A percentile compares a stretch with the other conserved stretches of the same genome.
Evolutionary conservation across 495 filamentous ascomycete genomes (phyloP).

Genomic region (Friedmanniomyces endolithicus): DNA sequence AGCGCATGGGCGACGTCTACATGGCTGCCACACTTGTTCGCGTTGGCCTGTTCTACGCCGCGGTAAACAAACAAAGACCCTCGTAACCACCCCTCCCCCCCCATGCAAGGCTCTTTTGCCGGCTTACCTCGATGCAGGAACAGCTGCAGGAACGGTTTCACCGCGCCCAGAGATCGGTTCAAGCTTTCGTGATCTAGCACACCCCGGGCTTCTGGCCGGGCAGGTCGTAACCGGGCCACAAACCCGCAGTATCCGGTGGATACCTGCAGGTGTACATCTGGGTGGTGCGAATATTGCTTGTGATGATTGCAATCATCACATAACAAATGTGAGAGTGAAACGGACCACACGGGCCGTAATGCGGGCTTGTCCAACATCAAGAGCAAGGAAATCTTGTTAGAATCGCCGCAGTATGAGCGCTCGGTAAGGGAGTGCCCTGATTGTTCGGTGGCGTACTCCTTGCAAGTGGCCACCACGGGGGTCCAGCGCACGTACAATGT

Average conservation of each 20-base stretch:
- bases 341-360: neutral
- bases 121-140: neutral
- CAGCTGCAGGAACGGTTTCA: neutral
- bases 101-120: neutral
- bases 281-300: constrained; percentile 3
- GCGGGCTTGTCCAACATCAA: neutral
- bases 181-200: constrained; percentile 5
- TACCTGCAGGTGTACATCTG: constrained; percentile 1
- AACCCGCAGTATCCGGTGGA: neutral
- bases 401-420: neutral
- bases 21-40: constrained; percentile 13
- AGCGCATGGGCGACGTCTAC: constrained; percentile 3
- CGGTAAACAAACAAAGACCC: neutral
- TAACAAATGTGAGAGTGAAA: neutral
- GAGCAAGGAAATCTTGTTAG: neutral
- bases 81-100: neutral
- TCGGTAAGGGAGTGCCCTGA: neutral
- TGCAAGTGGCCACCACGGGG: neutral
- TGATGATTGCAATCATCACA: neutral
- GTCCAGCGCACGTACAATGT: neutral
- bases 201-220: neutral
- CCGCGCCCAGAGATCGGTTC: neutral
- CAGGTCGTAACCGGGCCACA: neutral
- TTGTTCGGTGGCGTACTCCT: neutral
- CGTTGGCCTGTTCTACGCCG: neutral